Evolutionary conservation across 176 grass and related monocot genomes (phyloP).

Genomic region (Aegilops sharonensis): DNA sequence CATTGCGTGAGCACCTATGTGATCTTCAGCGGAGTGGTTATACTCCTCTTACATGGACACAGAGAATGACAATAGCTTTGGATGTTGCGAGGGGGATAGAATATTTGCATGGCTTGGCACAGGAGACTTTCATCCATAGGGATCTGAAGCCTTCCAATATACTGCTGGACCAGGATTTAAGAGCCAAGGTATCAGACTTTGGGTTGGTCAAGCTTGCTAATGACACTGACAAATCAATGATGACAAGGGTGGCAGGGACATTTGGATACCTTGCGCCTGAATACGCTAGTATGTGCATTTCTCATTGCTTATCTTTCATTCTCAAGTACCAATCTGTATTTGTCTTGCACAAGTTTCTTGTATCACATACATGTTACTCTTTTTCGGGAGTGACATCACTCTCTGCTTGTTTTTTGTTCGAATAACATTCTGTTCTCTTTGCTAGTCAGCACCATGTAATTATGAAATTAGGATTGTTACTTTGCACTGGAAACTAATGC

Average conservation of each 20-base stretch:
- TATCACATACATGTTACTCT: constrained; percentile 11
- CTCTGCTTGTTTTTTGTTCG: constrained; percentile 7
- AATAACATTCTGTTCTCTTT: constrained; percentile 20
- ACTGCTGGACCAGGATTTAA: constrained; percentile 83
- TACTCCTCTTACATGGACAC: constrained; percentile 83
- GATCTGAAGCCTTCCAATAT: constrained; percentile 98
- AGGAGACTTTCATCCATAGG: constrained; percentile 97
- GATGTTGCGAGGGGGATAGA: constrained; percentile 96
- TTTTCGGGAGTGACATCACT: background rate
- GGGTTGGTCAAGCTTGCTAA: constrained; percentile 86
- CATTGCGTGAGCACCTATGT: constrained; percentile 74
- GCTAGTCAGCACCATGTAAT: background rate
- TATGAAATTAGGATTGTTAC: background rate
- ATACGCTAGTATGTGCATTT: constrained; percentile 89
- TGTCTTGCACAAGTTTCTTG: constrained; percentile 13
- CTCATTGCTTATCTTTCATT: constrained; percentile 23
- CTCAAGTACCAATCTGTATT: constrained; percentile 3
- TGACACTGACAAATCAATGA: constrained; percentile 87
- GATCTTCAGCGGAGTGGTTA: constrained; percentile 57
- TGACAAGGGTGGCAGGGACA: constrained; percentile 90
- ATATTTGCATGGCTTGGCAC: constrained; percentile 94
- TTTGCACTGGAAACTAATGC: background rate
- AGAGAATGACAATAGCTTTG: constrained; percentile 82
- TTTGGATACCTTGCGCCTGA: constrained; percentile 99
- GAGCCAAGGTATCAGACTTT: constrained; percentile 99